These are phyloP conservation scores for Citrullus amarus DNA, from an alignment of 306 rosid genomes.

Conservation along the genomic window DNA sequence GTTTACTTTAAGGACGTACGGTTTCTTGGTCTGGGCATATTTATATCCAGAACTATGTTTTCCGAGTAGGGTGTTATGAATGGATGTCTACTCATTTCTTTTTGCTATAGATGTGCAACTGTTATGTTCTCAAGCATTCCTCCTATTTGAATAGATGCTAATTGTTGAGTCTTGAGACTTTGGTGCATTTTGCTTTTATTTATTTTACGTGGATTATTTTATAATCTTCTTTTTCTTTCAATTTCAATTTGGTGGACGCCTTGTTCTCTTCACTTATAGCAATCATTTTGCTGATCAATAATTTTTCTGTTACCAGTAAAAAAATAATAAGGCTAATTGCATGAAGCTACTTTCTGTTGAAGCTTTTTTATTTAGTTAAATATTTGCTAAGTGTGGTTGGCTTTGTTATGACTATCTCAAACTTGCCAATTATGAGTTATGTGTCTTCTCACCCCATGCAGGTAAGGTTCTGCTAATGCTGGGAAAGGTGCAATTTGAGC, in stretches of 20 bases:
- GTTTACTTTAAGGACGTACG: too few species aligned
- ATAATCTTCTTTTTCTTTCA: background rate
- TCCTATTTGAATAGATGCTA: background rate
- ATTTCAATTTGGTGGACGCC: background rate
- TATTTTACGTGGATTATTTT: background rate
- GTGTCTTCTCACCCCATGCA: conserved; percentile 15
- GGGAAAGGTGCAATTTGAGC: conserved; percentile 71
- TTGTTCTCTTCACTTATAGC: background rate
- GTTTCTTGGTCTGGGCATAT: background rate
- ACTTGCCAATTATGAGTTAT: background rate
- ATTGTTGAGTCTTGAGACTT: background rate
- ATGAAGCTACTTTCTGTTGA: background rate
- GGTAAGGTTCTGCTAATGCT: conserved; percentile 70
- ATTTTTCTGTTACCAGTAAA: background rate
- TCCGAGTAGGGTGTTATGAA: background rate
- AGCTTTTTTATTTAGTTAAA: background rate
- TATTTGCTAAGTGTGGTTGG: background rate
- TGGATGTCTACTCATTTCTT: background rate
- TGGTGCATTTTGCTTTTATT: background rate
- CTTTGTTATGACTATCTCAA: background rate
- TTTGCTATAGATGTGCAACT: background rate
- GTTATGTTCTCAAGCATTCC: background rate
- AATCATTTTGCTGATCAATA: background rate
- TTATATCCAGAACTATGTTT: background rate
- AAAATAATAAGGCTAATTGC: background rate